Evolutionary conservation across 2,329 filamentous ascomycete species (phyloP).

Genomic region (Cladosporium oxysporum): DNA sequence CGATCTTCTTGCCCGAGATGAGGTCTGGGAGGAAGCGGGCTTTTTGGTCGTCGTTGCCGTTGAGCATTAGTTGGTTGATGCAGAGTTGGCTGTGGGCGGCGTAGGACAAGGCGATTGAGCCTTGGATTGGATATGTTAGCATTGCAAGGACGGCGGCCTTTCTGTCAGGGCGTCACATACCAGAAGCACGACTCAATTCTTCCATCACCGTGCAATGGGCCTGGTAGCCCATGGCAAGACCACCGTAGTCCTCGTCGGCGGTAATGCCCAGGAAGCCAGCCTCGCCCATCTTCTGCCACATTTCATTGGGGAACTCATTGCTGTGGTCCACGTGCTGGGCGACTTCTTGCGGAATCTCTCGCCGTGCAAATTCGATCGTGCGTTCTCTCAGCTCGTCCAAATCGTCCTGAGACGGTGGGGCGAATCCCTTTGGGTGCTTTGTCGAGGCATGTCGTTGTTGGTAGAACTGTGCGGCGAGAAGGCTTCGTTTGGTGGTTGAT

Average conservation of each 20-base stretch:
- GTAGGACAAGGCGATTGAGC: constrained; percentile 77
- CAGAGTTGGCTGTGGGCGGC: constrained; percentile 95
- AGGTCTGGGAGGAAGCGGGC: constrained; percentile 75
- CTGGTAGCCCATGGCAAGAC: constrained; percentile 90
- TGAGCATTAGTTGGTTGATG: constrained; percentile 93
- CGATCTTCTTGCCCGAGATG: constrained; percentile 77
- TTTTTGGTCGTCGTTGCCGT: constrained; percentile 80
- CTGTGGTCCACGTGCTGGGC: constrained; percentile 78
- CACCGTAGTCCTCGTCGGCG: constrained; percentile 88
- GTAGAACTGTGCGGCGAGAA: constrained; percentile 22
- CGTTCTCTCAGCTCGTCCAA: constrained; percentile 78
- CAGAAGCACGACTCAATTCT: constrained; percentile 85
- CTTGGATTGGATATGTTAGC: constrained; percentile 41
- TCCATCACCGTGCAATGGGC: constrained; percentile 96
- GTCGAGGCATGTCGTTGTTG: constrained; percentile 57
- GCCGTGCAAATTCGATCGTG: constrained; percentile 83
- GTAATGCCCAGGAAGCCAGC: constrained; percentile 91
- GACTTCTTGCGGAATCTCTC: constrained; percentile 82
- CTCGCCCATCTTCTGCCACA: constrained; percentile 93
- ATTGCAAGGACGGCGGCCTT: neutral
- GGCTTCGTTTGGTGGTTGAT: constrained; percentile 10
- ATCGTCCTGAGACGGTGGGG: constrained; percentile 69
- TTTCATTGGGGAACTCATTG: constrained; percentile 84
- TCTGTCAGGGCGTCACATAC: constrained; percentile 32
- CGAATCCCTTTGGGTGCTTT: constrained; percentile 69